These are phyloP conservation scores for Glycyrrhiza uralensis DNA, from an alignment of 306 rosid species.

Conservation along the genomic window DNA sequence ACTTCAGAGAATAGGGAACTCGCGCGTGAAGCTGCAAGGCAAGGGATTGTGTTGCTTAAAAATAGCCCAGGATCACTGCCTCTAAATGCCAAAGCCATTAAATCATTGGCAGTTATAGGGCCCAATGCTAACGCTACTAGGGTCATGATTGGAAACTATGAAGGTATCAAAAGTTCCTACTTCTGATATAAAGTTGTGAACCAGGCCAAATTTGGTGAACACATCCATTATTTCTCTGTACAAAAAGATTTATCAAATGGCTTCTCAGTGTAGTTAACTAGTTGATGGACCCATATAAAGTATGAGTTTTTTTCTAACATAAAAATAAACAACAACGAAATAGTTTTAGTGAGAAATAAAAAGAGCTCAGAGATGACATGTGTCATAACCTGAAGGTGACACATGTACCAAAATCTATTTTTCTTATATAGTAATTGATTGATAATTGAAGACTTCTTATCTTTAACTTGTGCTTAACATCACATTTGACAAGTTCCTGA, in stretches of 20 bases:
- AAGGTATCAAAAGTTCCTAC: constrained; percentile 46
- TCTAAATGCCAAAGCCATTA: constrained; percentile 56
- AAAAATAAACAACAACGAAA: no score
- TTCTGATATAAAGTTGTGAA: neutral
- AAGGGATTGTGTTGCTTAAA: constrained; percentile 95
- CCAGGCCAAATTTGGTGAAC: neutral
- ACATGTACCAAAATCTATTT: no score
- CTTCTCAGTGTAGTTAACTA: neutral
- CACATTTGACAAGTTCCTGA: constrained; percentile 2
- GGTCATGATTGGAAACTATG: constrained; percentile 93
- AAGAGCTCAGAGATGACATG: no score
- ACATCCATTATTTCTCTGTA: neutral
- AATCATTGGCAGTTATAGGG: constrained; percentile 92
- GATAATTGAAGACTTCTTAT: neutral
- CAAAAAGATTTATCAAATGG: neutral
- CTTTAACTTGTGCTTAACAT: neutral
- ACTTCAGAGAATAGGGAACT: constrained; percentile 65
- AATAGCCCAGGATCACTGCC: constrained; percentile 71
- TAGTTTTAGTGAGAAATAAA: no score
- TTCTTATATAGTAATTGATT: no score
- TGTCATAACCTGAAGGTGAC: no score
- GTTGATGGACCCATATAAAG: no score
- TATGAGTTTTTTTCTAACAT: no score
- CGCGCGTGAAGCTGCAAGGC: constrained; percentile 92
- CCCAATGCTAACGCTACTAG: constrained; percentile 91